Evolutionary conservation across 768 basidiomycete species (phyloP).

Genomic region (Collybia sp.): DNA sequence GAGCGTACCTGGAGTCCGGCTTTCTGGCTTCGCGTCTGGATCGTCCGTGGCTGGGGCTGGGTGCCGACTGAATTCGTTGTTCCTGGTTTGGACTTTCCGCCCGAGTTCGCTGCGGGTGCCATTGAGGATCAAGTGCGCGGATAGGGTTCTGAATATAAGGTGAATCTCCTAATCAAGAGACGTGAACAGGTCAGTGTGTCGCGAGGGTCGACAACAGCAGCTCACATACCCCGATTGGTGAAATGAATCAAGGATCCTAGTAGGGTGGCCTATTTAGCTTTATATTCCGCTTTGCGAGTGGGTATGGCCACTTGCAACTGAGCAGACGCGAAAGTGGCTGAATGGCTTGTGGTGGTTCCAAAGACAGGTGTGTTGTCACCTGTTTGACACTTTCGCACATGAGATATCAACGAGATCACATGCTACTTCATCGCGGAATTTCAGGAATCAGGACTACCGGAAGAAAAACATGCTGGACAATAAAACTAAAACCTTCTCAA

Average conservation of each 20-base stretch:
- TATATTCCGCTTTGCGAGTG: not conserved
- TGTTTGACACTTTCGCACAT: slow-evolving; percentile 27
- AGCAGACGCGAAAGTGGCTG: slow-evolving; percentile 25
- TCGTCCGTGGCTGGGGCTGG: slow-evolving; percentile 29
- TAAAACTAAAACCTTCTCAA: no score
- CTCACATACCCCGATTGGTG: not conserved
- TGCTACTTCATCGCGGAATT: no score
- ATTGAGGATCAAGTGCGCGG: slow-evolving; percentile 16
- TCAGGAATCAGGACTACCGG: no score
- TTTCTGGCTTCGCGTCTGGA: slow-evolving; percentile 74
- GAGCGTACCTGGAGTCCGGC: slow-evolving; percentile 78
- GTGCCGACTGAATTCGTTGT: slow-evolving; percentile 22
- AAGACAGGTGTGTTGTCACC: slow-evolving; percentile 33
- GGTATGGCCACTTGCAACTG: slow-evolving; percentile 9
- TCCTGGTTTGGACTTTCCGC: slow-evolving; percentile 60
- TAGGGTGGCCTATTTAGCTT: no score
- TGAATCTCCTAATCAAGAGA: no score
- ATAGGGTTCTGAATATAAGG: slow-evolving; percentile 1
- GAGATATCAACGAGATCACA: slow-evolving; percentile 21
- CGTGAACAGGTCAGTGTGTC: no score
- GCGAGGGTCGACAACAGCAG: not conserved
- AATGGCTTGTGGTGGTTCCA: slow-evolving; percentile 37
- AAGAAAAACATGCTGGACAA: no score
- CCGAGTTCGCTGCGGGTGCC: slow-evolving; percentile 48
- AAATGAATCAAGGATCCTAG: not conserved